Evolutionary conservation across 148 eudicot genomes (phyloP), one percentile per base, ranked within the genome.

Genomic region (Simmondsia chinensis): DNA sequence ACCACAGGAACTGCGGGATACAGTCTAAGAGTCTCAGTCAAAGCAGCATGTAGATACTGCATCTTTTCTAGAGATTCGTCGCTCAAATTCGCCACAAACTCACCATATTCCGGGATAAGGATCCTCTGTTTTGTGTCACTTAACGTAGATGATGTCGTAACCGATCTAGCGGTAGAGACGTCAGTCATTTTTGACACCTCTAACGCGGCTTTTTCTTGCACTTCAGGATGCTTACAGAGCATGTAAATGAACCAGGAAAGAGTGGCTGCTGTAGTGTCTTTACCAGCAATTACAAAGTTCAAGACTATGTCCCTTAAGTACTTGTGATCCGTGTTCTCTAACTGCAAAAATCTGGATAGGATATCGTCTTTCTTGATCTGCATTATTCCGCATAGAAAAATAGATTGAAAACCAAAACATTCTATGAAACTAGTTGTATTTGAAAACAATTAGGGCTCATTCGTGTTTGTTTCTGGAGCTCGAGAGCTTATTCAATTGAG

Each of bases 1-100:
- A 88, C 94, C 79, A 62, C 65, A 2, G 94, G 94, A 53, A 83
- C 82, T 10, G 87, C 74, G 23, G 96, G 94, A 48, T 77, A 80
- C 23, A 88, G 79, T 32, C 96, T 70, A 25, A 80, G 77, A 43
- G 94, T 83, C 64, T 87, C 89, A 0, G 80, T 69, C 60, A 83
- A 42, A 10, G 94, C 59, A 6, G 96, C 94, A 46, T 77, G 87
- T 26, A 88, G 62, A 60, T 76, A 82, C 2, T 79, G 96, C 94
- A 87, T 79, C 62, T 55, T 66, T 26, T 83, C 89, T n/a, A 84
- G 59, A n/a, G 80, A 63, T 34, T 63, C 77, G 10, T 84, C 87
- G 13, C 33, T 52, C 49, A 85, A 20, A 50, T 19, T 38, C 25
- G 64, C 46, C 30, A 73, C 67, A 30, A 73, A 38, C 24, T 86